phyloP scores from a whole-genome alignment of 495 filamentous ascomycete species.

The Neurospora sp. region DNA sequence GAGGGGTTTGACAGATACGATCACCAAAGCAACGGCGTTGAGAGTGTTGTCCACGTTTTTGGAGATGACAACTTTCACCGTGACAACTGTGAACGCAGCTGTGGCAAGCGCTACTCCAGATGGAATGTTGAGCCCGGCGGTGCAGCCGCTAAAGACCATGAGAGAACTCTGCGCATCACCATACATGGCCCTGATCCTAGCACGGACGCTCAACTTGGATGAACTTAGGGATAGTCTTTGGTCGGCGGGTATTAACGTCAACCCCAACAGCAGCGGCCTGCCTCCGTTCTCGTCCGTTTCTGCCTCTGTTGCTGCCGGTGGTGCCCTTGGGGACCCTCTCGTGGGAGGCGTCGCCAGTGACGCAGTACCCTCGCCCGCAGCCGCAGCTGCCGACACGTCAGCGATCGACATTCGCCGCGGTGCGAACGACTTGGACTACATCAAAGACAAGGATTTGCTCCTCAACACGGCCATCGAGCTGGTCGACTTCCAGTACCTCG shows the following conservation, averaged over 20 bases:
- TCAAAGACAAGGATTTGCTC: slow-evolving; percentile 46
- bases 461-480: slow-evolving; percentile 46
- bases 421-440: slow-evolving; percentile 29
- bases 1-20: slow-evolving; percentile 48
- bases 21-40: slow-evolving; percentile 44
- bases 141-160: slow-evolving; percentile 6
- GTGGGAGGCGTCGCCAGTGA: slow-evolving; percentile 1
- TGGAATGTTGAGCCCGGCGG: slow-evolving; percentile 6
- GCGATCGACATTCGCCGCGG: slow-evolving; percentile 15
- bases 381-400: not conserved
- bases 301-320: not conserved
- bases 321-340: not conserved
- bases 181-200: slow-evolving; percentile 42
- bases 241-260: slow-evolving; percentile 33
- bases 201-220: slow-evolving; percentile 33
- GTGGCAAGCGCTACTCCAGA: slow-evolving; percentile 6
- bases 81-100: not conserved
- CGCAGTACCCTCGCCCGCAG: slow-evolving; percentile 9
- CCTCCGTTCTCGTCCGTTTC: not conserved
- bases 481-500: slow-evolving; percentile 47
- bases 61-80: slow-evolving; percentile 40
- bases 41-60: slow-evolving; percentile 49
- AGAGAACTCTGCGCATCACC: slow-evolving; percentile 33
- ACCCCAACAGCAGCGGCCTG: slow-evolving; percentile 19
- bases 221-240: slow-evolving; percentile 43